These are phyloP conservation scores for Microdochium trichocladiopsis DNA, from an alignment of 2,329 filamentous ascomycete genomes.

Conservation along the genomic window DNA sequence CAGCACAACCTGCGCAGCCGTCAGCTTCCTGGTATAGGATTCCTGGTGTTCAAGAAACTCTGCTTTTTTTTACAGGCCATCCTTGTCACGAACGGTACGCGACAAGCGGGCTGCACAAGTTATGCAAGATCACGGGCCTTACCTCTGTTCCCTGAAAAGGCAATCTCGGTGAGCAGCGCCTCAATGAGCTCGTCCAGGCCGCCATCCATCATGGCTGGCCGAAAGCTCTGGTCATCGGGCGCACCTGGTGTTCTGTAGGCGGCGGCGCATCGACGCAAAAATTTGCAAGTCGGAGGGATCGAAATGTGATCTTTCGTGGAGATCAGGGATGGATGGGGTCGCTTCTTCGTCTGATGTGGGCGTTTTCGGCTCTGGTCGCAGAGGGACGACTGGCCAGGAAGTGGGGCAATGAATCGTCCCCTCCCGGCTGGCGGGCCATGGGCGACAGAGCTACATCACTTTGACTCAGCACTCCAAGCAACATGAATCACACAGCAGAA, in stretches of 20 bases:
- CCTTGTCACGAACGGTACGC: neutral
- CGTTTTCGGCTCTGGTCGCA: neutral
- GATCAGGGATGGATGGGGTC: neutral
- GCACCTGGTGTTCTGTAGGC: neutral
- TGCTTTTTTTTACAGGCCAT: neutral
- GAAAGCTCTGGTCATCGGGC: conserved; percentile 4
- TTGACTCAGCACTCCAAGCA: too few relatives aligned
- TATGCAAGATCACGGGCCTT: conserved; percentile 10
- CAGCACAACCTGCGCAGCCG: conserved; percentile 8
- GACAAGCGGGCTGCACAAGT: neutral
- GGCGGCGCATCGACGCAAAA: neutral
- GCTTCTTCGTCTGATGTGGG: neutral
- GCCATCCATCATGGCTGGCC: conserved; percentile 21
- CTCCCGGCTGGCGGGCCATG: too few relatives aligned
- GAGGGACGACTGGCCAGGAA: neutral
- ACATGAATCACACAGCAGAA: too few relatives aligned
- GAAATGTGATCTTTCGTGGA: neutral
- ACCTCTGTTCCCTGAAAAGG: conserved; percentile 34
- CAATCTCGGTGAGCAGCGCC: conserved; percentile 34
- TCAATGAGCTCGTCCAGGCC: conserved; percentile 38
- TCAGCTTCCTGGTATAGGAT: conserved; percentile 1
- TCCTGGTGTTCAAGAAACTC: neutral
- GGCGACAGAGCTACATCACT: too few relatives aligned
- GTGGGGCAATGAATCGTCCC: neutral
- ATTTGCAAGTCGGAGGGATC: neutral